A percentile compares a stretch with the other conserved stretches of the same genome.
phyloP scores from a whole-genome alignment of 768 basidiomycete genomes.

The Tricholoma furcatifolium region DNA sequence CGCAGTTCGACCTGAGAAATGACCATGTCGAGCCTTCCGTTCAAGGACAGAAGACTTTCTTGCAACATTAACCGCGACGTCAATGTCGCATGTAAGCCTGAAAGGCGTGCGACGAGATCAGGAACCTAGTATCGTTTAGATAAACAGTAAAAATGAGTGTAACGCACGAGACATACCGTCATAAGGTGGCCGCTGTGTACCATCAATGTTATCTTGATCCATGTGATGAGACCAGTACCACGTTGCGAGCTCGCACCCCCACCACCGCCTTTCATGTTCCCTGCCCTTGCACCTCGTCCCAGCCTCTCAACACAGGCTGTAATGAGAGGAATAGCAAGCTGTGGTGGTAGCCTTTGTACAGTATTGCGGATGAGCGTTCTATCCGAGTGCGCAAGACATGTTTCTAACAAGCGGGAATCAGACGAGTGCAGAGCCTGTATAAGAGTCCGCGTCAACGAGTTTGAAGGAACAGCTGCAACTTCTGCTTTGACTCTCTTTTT shows the following conservation, averaged over 20 bases:
- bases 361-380: slow-evolving; percentile 82
- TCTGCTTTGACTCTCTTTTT: slow-evolving; percentile 32
- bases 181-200: slow-evolving; percentile 90
- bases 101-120: slow-evolving; percentile 83
- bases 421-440: slow-evolving; percentile 96
- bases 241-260: slow-evolving; percentile 80
- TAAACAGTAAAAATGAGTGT: slow-evolving; percentile 4
- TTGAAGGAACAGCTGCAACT: slow-evolving; percentile 60
- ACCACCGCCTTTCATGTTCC: slow-evolving; percentile 74
- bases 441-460: slow-evolving; percentile 89
- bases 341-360: slow-evolving; percentile 80
- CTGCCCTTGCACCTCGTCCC: slow-evolving; percentile 69
- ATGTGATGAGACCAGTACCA: slow-evolving; percentile 65
- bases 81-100: slow-evolving; percentile 80
- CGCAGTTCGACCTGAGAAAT: slow-evolving; percentile 92
- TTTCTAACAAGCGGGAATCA: slow-evolving; percentile 84
- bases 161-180: slow-evolving; percentile 56
- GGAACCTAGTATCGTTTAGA: slow-evolving; percentile 64
- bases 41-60: slow-evolving; percentile 80
- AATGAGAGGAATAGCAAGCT: slow-evolving; percentile 82
- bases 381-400: slow-evolving; percentile 84
- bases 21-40: slow-evolving; percentile 90
- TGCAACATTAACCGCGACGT: slow-evolving; percentile 79
- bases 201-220: slow-evolving; percentile 80
- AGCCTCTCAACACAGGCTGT: slow-evolving; percentile 88